Evolutionary conservation across 2,329 filamentous ascomycete genomes (phyloP).

Genomic region (Chrysoporthe puriensis): DNA sequence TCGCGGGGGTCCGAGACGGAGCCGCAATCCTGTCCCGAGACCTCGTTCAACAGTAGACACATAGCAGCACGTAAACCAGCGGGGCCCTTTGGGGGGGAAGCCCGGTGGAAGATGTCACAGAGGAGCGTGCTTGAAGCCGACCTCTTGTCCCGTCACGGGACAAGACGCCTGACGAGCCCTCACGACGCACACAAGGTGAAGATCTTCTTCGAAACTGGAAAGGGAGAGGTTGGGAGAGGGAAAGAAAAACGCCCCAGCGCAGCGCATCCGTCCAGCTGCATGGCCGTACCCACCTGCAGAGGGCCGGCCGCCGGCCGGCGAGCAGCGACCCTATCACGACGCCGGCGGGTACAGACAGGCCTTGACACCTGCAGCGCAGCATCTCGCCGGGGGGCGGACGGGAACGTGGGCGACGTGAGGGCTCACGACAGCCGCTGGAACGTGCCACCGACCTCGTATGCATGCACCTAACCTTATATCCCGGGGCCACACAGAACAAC

Average conservation of each 20-base stretch:
- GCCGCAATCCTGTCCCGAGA: not conserved
- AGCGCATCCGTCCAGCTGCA: not conserved
- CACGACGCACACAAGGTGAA: not conserved
- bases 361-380: constrained; percentile 20
- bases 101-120: too few species aligned
- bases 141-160: constrained; percentile 8
- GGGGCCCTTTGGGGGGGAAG: too few species aligned
- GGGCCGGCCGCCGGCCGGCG: not conserved
- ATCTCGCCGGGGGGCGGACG: constrained; percentile 14
- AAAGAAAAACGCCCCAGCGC: not conserved
- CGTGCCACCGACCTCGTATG: constrained; percentile 17
- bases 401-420: not conserved
- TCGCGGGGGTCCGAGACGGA: not conserved
- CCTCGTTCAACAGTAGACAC: not conserved
- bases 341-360: not conserved
- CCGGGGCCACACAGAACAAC: not conserved
- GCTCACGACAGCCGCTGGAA: constrained; percentile 13
- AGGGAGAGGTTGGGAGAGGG: not conserved
- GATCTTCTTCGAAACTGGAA: too few species aligned
- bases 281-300: constrained; percentile 11
- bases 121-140: not conserved
- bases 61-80: not conserved
- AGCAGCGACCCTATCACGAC: not conserved
- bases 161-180: constrained; percentile 11
- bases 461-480: constrained; percentile 25